phyloP scores from a whole-genome alignment of 306 rosid species.

The Canavalia ensiformis region DNA sequence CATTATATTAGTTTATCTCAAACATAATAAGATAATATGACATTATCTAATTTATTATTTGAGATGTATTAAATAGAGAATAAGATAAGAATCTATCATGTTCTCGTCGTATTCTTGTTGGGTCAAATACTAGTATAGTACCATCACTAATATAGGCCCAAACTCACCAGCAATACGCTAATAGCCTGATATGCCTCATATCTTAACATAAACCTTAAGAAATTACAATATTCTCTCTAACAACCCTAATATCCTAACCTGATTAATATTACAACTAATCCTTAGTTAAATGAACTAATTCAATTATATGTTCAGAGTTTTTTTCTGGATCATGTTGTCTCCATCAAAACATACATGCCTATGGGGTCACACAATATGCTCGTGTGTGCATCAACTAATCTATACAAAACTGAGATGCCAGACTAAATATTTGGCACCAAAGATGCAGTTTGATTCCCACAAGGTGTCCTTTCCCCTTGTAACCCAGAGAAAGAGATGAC shows the following conservation, averaged over 20 bases:
- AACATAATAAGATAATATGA: no score
- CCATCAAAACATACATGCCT: not conserved
- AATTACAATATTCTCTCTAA: not conserved
- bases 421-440: constrained; percentile 23
- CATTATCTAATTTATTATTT: no score
- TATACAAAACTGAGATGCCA: constrained; percentile 29
- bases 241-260: not conserved
- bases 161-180: not conserved
- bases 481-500: constrained; percentile 15
- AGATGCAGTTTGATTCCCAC: constrained; percentile 25
- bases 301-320: not conserved
- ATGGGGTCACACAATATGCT: not conserved
- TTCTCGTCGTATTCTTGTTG: not conserved
- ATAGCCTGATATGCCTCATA: not conserved
- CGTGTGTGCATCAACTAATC: constrained; percentile 3
- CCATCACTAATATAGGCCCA: not conserved
- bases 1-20: no score
- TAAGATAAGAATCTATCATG: no score
- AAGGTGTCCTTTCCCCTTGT: constrained; percentile 29
- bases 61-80: no score
- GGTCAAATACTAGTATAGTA: not conserved
- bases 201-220: not conserved
- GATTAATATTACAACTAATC: not conserved
- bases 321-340: not conserved
- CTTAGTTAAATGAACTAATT: not conserved